A percentile compares a stretch with the other conserved stretches of the same genome.
phyloP scores from a whole-genome alignment of 306 rosid genomes.

The Malus fusca region DNA sequence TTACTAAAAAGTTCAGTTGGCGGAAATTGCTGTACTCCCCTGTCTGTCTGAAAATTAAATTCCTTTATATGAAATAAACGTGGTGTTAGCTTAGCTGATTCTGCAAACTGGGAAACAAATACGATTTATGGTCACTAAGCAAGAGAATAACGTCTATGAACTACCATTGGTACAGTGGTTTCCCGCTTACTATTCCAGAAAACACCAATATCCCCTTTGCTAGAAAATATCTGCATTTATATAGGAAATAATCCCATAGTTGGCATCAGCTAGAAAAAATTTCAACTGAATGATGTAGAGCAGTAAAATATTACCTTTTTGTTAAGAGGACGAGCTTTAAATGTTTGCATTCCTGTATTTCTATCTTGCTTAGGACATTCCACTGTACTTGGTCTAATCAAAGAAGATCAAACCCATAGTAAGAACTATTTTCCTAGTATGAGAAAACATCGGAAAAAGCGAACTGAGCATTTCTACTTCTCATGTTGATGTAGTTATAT shows the following conservation, averaged over 20 bases:
- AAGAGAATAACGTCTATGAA: conserved; percentile 11
- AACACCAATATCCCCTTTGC: conserved; percentile 86
- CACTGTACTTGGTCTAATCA: conserved; percentile 50
- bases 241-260: conserved; percentile 6
- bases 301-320: conserved; percentile 51
- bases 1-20: conserved; percentile 86
- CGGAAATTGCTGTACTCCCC: conserved; percentile 53
- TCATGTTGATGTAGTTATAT: neutral
- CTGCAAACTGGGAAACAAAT: neutral
- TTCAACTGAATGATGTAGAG: neutral
- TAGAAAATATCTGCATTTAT: conserved; percentile 64
- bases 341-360: conserved; percentile 31
- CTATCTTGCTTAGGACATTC: conserved; percentile 43
- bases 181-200: conserved; percentile 75
- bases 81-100: conserved; percentile 10
- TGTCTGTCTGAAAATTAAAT: conserved; percentile 66
- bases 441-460: neutral
- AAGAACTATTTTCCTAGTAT: conserved; percentile 5
- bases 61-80: conserved; percentile 43
- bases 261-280: neutral
- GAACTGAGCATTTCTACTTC: neutral
- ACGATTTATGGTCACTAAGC: neutral
- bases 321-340: conserved; percentile 75
- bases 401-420: conserved; percentile 15
- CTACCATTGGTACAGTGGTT: conserved; percentile 70